Base-by-base conservation (phyloP, 108 stramenopile species). In the Bacterosira constricta region DNA sequence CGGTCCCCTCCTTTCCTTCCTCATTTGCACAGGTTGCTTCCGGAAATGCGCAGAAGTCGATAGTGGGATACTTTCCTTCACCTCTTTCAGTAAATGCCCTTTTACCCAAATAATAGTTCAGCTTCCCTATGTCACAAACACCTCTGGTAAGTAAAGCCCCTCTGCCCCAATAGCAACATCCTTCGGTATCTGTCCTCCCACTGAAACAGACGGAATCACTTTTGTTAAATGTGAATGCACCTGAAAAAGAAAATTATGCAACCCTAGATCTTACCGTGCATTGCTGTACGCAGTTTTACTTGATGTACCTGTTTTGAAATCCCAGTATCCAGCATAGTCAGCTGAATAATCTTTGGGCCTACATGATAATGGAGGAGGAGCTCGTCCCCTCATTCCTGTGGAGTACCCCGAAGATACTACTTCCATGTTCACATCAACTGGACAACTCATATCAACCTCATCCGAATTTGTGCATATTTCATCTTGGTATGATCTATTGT, bases 121-220 rank as follows among this genome's bases (percentile, higher is more conserved):
- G 36, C 34, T 66, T 73, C 13, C 71, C 71, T 18, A 73, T 67
- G 41, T 73, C 35, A 60, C 79, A 80, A 18, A 64, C 56, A 20
- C 77, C 77, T 57, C 72, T 52, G 10, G 77, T 79, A 53, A 73
- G 38, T 6, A 79, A 38, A 4, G 57, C 72, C 3, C 77, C 77
- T 46, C 77, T 66, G 7, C 77, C 77, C 77, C 77, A 79, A 67
- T 57, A 69, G 49, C 68, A 69, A 39, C 77, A 79, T 42, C 77
- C 77, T 32, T 79, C 77, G 0, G 54, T 29, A 27, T 79, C 77
- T 25, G 67, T 69, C 46, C 77, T 73, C 21, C 72, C 72, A 23
- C 53, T 54, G 18, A 55, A 29, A 0, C 31, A 20, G 34, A 45
- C 41, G 26, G 55, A 20, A 15, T 12, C 35, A 68, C 9, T 37